Conservation (phyloP, 2,329 filamentous ascomycete species). For the Trichoderma asperellum region DNA sequence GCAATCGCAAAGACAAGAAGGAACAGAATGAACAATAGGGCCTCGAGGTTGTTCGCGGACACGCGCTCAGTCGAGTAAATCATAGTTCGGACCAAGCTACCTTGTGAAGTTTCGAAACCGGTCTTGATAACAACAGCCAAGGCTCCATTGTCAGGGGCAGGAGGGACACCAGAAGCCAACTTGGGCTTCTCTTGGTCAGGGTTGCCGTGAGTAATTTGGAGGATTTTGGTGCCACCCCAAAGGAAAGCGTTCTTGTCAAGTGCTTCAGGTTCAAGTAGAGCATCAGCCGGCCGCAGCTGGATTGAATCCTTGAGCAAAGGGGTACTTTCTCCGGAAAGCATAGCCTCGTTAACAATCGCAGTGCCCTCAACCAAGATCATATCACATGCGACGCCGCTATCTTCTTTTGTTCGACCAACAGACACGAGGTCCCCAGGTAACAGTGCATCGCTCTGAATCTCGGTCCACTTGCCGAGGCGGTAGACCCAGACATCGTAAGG, state of each 20-base stretch:
- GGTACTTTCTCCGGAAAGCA: constrained; percentile 98
- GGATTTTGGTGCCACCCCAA: constrained; percentile 95
- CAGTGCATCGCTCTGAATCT: constrained; percentile 87
- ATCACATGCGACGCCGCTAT: constrained; percentile 94
- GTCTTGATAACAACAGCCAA: constrained; percentile 96
- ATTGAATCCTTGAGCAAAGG: constrained; percentile 95
- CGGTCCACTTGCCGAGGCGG: constrained; percentile 83
- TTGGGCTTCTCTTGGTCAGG: constrained; percentile 73
- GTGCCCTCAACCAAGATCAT: constrained; percentile 94
- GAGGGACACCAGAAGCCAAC: constrained; percentile 73
- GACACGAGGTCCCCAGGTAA: constrained; percentile 93
- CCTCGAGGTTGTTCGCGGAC: constrained; percentile 96
- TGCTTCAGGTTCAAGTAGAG: constrained; percentile 80
- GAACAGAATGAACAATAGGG: constrained; percentile 96
- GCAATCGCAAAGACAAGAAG: constrained; percentile 94
- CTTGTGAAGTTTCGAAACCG: constrained; percentile 97
- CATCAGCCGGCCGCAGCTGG: constrained; percentile 83
- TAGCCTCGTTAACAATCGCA: constrained; percentile 98
- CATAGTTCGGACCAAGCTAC: constrained; percentile 97
- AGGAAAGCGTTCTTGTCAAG: constrained; percentile 96
- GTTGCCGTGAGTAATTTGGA: constrained; percentile 90
- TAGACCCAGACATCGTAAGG: constrained; percentile 94
- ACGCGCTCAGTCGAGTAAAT: constrained; percentile 99
- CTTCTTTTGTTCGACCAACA: constrained; percentile 91
- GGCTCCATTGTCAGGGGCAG: constrained; percentile 91